phyloP scores from a whole-genome alignment of 441 rosid genomes.

The Eruca vesicaria region DNA sequence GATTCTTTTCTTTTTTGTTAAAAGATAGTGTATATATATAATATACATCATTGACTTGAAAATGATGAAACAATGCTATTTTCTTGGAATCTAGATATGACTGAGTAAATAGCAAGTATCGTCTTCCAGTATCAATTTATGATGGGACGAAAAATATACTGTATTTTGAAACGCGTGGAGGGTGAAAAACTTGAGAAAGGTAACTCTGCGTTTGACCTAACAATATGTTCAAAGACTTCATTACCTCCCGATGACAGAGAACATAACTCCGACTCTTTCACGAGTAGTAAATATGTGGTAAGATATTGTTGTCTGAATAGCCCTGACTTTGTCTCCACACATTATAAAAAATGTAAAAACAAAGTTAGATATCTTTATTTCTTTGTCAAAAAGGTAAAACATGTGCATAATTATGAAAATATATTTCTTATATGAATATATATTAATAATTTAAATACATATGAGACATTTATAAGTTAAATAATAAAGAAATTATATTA shows the following conservation, averaged over 20 bases:
- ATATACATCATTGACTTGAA: not conserved
- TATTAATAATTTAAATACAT: not conserved
- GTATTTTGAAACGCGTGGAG: not conserved
- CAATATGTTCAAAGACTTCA: conserved; percentile 15
- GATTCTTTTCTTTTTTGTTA: no score
- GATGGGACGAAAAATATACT: not conserved
- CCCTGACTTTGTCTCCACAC: not conserved
- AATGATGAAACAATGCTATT: not conserved
- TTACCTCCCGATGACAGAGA: conserved; percentile 8
- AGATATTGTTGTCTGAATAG: not conserved
- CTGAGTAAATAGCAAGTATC: not conserved
- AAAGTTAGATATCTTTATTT: not conserved
- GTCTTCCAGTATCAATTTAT: not conserved
- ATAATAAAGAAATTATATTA: not conserved
- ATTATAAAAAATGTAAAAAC: not conserved
- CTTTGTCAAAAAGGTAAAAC: not conserved
- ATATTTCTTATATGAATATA: not conserved
- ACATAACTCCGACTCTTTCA: not conserved
- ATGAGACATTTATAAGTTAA: not conserved
- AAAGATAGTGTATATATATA: not conserved
- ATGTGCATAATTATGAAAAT: not conserved
- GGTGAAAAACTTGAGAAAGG: not conserved
- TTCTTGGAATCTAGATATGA: not conserved
- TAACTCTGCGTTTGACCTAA: conserved; percentile 11
- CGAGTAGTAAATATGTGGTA: not conserved